Evolutionary conservation across 2,329 filamentous ascomycete genomes (phyloP).

Genomic region (Xylaria sp.): DNA sequence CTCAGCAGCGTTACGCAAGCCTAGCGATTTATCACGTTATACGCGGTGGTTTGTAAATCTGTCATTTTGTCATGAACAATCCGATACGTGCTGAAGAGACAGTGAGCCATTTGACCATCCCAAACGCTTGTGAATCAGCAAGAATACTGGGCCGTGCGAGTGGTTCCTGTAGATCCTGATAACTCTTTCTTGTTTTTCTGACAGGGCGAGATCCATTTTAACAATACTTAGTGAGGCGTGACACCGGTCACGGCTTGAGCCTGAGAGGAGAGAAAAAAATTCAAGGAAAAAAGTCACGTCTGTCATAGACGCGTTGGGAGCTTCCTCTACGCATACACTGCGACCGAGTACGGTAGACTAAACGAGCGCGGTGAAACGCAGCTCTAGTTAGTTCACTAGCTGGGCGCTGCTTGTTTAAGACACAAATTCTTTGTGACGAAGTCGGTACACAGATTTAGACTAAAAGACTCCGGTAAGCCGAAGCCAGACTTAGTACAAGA

Average conservation of each 20-base stretch:
- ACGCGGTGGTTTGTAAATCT: neutral
- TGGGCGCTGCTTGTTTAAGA: neutral
- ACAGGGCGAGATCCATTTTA: neutral
- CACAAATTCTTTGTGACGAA: conserved; percentile 1
- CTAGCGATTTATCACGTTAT: neutral
- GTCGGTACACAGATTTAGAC: neutral
- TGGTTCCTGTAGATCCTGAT: neutral
- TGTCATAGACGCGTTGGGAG: neutral
- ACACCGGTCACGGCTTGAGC: neutral
- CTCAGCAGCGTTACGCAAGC: neutral
- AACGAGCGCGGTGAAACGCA: neutral
- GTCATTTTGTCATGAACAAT: neutral
- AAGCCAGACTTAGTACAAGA: conserved; percentile 9
- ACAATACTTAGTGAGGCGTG: neutral
- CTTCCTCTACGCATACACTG: neutral
- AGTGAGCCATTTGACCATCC: neutral
- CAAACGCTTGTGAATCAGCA: neutral
- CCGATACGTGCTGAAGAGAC: neutral
- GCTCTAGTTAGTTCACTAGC: neutral
- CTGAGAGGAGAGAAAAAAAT: neutral
- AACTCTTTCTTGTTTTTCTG: neutral
- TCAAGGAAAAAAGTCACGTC: neutral
- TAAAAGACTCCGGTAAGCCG: neutral
- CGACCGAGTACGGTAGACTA: neutral
- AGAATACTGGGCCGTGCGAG: neutral